phyloP scores from a whole-genome alignment of 2,329 filamentous ascomycete genomes.

The Hyphodiscus sp. region DNA sequence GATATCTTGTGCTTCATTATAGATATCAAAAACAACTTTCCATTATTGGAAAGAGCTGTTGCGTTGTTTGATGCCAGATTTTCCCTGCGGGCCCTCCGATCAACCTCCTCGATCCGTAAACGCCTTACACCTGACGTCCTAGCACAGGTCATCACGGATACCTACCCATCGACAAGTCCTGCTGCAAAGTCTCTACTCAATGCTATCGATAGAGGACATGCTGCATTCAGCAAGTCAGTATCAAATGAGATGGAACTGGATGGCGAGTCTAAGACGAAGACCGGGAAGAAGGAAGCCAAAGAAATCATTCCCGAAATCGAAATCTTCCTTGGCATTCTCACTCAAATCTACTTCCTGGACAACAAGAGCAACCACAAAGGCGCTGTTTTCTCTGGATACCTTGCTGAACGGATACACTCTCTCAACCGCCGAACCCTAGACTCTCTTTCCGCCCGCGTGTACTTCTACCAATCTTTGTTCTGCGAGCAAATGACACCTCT shows the following conservation, averaged over 20 bases:
- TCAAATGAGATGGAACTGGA: slow-evolving; percentile 69
- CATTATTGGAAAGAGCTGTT: slow-evolving; percentile 85
- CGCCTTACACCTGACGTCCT: slow-evolving; percentile 77
- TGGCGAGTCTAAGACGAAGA: slow-evolving; percentile 53
- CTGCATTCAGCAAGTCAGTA: slow-evolving; percentile 52
- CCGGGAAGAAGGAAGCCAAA: slow-evolving; percentile 58
- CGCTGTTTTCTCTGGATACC: slow-evolving; percentile 73
- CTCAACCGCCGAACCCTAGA: slow-evolving; percentile 93
- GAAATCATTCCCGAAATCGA: slow-evolving; percentile 82
- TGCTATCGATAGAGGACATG: slow-evolving; percentile 61
- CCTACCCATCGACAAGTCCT: slow-evolving; percentile 56
- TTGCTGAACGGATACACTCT: slow-evolving; percentile 78
- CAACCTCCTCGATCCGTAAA: slow-evolving; percentile 94
- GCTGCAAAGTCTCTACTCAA: slow-evolving; percentile 65
- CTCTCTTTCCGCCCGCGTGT: slow-evolving; percentile 87
- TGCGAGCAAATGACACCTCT: slow-evolving; percentile 84
- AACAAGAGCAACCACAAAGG: slow-evolving; percentile 74
- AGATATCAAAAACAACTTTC: slow-evolving; percentile 97
- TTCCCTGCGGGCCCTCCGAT: slow-evolving; percentile 85
- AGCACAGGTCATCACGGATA: slow-evolving; percentile 72
- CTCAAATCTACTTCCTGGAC: slow-evolving; percentile 85
- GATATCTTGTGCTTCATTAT: slow-evolving; percentile 14
- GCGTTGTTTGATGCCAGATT: slow-evolving; percentile 91
- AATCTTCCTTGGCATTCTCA: slow-evolving; percentile 78
- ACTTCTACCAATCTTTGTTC: slow-evolving; percentile 97